Evolutionary conservation across 345 rosid species (phyloP), one percentile per base, ranked within the genome.

Genomic region (Citrus medica): DNA sequence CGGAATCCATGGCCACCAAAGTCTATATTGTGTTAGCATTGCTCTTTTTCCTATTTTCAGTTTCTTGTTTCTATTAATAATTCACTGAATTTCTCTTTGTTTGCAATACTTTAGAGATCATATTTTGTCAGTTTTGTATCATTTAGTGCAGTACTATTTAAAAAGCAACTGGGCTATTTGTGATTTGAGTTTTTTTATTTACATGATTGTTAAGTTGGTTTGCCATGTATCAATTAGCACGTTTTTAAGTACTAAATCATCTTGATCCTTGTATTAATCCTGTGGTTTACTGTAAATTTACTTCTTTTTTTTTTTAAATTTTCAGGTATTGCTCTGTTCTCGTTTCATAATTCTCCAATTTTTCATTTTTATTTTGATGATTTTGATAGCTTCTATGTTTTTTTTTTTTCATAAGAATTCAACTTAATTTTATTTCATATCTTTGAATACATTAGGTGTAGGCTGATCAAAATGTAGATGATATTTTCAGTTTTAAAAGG

Each of bases 11-110:
- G 93, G 95, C 90, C 35, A 38, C 87, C 53, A 88, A 88, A 83
- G 78, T 91, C 75, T 89, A 88, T 74, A 79, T 91, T 72, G 85
- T 91, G 95, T 91, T 83, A 84, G 79, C 81, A 64, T 51, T 4
- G 6, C 58, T 25, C 46, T 64, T 35, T 30, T 70, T 25, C 33
- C 69, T 38, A 28, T 33, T 21, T 4, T 75, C n/a, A 4, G 13
- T 65, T 22, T 27, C 37, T 37, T 56, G 10, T 59, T 21, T 66
- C 12, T 46, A 1, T 58, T 37, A 35, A 33, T 62, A 1, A 6
- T 48, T 35, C 59, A 35, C 65, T 9, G 19, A 48, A 40, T 56
- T 40, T 59, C 10, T 69, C 3, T 55, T 67, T 25, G 64, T 76
- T 30, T 78, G 22, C 32, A 28, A 6, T 1, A 62, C 2, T n/a